These are phyloP conservation scores for Chrysosporium queenslandicum DNA, from an alignment of 2,329 filamentous ascomycete genomes.

Conservation along the genomic window DNA sequence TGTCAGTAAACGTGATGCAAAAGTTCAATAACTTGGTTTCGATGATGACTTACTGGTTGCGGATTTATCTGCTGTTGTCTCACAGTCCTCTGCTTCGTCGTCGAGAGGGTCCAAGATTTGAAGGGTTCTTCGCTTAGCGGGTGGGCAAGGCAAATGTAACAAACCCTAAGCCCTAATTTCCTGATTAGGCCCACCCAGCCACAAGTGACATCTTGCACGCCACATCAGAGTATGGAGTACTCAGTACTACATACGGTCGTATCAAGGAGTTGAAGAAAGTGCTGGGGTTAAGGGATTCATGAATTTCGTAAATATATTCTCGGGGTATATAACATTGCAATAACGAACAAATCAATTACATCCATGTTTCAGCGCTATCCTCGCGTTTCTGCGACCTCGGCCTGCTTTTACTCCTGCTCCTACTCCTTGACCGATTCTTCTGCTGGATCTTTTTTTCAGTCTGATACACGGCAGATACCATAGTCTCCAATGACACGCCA, in stretches of 20 bases:
- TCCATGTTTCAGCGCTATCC: no score
- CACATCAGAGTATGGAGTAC: no score
- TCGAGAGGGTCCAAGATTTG: constrained; percentile 23
- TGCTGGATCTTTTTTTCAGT: constrained; percentile 38
- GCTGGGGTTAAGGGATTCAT: no score
- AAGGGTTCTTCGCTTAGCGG: constrained; percentile 37
- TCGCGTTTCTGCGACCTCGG: background rate
- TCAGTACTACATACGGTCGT: no score
- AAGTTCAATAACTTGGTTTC: constrained; percentile 1
- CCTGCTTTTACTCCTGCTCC: constrained; percentile 4
- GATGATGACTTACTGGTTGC: constrained; percentile 37
- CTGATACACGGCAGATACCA: constrained; percentile 43
- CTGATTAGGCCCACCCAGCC: constrained; percentile 7
- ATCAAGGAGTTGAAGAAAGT: no score
- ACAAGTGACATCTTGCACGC: no score
- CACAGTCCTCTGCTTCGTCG: constrained; percentile 25
- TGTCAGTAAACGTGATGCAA: constrained; percentile 37
- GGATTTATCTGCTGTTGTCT: constrained; percentile 35
- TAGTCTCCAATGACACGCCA: constrained; percentile 41
- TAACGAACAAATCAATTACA: no score
- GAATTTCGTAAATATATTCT: background rate
- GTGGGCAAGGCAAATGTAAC: constrained; percentile 24
- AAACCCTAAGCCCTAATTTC: constrained; percentile 35
- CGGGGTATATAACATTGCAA: no score
- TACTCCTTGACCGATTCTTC: background rate